Conservation (phyloP, 176 grass and related monocot species). For the Cenchrus americanus region DNA sequence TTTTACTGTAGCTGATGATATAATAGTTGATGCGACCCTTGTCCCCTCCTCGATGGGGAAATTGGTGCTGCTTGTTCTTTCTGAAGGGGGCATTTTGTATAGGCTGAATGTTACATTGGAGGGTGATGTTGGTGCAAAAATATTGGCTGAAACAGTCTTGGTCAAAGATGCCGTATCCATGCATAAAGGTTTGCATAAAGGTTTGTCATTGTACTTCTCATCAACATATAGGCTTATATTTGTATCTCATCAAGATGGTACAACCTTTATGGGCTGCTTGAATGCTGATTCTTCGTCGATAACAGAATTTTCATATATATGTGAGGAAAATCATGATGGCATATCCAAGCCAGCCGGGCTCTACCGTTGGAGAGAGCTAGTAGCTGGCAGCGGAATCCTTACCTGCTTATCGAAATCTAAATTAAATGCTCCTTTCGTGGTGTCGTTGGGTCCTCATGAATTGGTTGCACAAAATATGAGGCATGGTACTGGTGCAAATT, state of each 20-base stretch:
- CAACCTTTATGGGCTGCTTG: conserved; percentile 79
- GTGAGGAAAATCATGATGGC: conserved; percentile 79
- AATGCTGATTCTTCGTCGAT: conserved; percentile 70
- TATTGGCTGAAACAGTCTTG: conserved; percentile 72
- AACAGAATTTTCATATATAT: conserved; percentile 74
- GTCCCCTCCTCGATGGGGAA: conserved; percentile 88
- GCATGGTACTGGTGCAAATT: conserved; percentile 61
- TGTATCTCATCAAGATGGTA: conserved; percentile 86
- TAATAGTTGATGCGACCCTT: conserved; percentile 79
- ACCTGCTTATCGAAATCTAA: conserved; percentile 78
- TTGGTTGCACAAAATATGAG: conserved; percentile 86
- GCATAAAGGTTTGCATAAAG: conserved; percentile 75
- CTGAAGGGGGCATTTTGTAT: conserved; percentile 81
- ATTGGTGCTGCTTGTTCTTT: conserved; percentile 87
- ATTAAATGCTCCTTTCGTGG: conserved; percentile 69
- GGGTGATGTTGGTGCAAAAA: conserved; percentile 82
- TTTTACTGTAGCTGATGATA: conserved; percentile 88
- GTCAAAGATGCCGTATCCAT: conserved; percentile 62
- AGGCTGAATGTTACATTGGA: conserved; percentile 85
- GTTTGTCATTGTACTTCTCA: conserved; percentile 87
- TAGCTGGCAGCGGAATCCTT: conserved; percentile 87
- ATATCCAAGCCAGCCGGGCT: conserved; percentile 74
- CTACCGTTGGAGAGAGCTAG: conserved; percentile 89
- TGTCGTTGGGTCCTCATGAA: conserved; percentile 68
- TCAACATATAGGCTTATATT: conserved; percentile 89